These are phyloP conservation scores for Acanthamoeba sp. DNA, from an alignment of 208 protist species.

Conservation along the genomic window DNA sequence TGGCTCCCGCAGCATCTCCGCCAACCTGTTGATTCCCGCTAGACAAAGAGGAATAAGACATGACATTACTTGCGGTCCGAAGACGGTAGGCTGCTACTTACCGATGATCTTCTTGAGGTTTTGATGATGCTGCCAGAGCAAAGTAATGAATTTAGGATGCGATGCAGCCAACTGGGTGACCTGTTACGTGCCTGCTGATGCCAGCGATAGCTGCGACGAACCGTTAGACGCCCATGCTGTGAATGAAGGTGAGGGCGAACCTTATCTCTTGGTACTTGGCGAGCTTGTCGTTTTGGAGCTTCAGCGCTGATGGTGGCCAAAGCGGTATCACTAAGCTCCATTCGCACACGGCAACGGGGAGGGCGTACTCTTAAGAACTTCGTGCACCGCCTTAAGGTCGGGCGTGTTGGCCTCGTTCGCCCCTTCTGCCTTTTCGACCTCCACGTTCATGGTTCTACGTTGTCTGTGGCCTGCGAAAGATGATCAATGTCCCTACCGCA, in stretches of 20 bases:
- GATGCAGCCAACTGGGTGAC: not conserved
- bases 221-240: not conserved
- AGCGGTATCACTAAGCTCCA: no score
- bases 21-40: slow-evolving; percentile 36
- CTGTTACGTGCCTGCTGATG: slow-evolving; percentile 15
- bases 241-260: not conserved
- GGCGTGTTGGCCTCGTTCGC: no score
- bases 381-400: no score
- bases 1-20: slow-evolving; percentile 2
- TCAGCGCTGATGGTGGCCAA: not conserved
- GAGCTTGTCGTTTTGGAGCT: slow-evolving; percentile 14
- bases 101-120: slow-evolving; percentile 66
- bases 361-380: no score
- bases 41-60: no score
- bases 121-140: slow-evolving; percentile 2
- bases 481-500: no score
- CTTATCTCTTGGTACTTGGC: slow-evolving; percentile 59
- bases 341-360: no score
- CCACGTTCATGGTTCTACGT: no score
- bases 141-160: not conserved
- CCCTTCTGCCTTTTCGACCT: no score
- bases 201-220: not conserved
- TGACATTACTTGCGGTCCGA: no score
- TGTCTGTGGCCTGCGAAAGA: no score
- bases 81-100: slow-evolving; percentile 6